These are phyloP conservation scores for Apiotrichum gracile DNA, from an alignment of 1,284 basidiomycete species.

Conservation along the genomic window DNA sequence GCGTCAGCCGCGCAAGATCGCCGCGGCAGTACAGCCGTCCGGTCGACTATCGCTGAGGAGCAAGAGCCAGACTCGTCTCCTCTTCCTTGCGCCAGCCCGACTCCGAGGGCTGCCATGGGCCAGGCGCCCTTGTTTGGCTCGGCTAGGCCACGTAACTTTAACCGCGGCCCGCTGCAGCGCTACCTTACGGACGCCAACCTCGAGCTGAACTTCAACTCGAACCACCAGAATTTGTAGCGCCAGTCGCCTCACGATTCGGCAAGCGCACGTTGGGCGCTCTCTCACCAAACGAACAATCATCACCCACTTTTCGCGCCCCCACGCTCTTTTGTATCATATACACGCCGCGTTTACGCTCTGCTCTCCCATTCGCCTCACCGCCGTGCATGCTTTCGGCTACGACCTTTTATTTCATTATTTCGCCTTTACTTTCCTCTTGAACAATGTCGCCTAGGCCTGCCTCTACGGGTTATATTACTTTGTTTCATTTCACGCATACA, in stretches of 20 bases:
- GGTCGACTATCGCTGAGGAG: slow-evolving; percentile 31
- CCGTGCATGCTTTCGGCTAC: neutral
- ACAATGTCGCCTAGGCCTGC: neutral
- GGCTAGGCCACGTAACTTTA: slow-evolving; percentile 30
- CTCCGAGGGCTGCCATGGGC: slow-evolving; percentile 27
- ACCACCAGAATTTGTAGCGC: no score
- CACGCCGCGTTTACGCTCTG: neutral
- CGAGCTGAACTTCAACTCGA: no score
- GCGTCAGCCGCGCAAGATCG: slow-evolving; percentile 34
- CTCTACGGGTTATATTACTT: slow-evolving; percentile 2
- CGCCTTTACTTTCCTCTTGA: neutral
- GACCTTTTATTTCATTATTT: neutral
- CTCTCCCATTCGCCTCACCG: neutral
- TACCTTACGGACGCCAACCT: slow-evolving; percentile 12
- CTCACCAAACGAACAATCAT: neutral
- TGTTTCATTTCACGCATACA: neutral
- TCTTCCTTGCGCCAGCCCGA: slow-evolving; percentile 26
- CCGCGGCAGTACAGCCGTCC: slow-evolving; percentile 8
- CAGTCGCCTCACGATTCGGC: no score
- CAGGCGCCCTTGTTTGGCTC: slow-evolving; percentile 41
- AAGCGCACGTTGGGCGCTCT: no score
- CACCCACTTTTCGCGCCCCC: neutral
- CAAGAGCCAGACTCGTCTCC: slow-evolving; percentile 32
- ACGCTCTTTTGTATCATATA: slow-evolving; percentile 1
- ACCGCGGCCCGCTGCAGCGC: slow-evolving; percentile 9